Conservation (phyloP, 2,329 filamentous ascomycete genomes). For the Apiospora sp. region DNA sequence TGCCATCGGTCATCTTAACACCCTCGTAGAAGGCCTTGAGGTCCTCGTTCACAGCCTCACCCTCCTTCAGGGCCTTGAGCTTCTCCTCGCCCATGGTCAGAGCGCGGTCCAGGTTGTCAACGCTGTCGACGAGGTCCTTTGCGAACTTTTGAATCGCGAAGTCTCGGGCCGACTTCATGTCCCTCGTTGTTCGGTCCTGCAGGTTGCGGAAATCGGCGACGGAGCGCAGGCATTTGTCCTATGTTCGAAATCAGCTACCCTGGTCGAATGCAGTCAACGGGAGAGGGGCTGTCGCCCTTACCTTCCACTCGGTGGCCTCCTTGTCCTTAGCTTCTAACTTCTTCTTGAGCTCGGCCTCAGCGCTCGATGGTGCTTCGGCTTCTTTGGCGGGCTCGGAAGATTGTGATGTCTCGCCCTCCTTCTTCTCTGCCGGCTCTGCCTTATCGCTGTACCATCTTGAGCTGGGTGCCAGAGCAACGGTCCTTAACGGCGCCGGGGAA, state of each 20-base stretch:
- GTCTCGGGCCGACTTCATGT: conserved; percentile 85
- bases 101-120: conserved; percentile 97
- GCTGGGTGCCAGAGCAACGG: conserved; percentile 38
- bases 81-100: conserved; percentile 81
- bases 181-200: conserved; percentile 91
- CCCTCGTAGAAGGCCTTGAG: conserved; percentile 84
- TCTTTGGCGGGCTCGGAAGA: conserved; percentile 43
- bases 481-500: conserved; percentile 46
- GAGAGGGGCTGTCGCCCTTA: conserved; percentile 49
- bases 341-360: conserved; percentile 63
- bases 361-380: conserved; percentile 45
- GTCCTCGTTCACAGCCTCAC: conserved; percentile 61
- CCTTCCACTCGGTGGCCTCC: conserved; percentile 85
- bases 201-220: conserved; percentile 98
- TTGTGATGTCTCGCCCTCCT: conserved; percentile 47
- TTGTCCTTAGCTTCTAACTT: conserved; percentile 76
- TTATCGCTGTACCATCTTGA: conserved; percentile 48
- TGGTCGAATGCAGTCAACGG: neutral
- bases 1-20: conserved; percentile 92
- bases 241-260: conserved; percentile 24
- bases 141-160: conserved; percentile 97
- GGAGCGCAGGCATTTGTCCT: conserved; percentile 95
- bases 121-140: conserved; percentile 90
- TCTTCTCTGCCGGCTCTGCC: conserved; percentile 49
- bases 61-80: conserved; percentile 60